phyloP scores from a whole-genome alignment of 208 protist genomes.

The Crithidia brevicula region DNA sequence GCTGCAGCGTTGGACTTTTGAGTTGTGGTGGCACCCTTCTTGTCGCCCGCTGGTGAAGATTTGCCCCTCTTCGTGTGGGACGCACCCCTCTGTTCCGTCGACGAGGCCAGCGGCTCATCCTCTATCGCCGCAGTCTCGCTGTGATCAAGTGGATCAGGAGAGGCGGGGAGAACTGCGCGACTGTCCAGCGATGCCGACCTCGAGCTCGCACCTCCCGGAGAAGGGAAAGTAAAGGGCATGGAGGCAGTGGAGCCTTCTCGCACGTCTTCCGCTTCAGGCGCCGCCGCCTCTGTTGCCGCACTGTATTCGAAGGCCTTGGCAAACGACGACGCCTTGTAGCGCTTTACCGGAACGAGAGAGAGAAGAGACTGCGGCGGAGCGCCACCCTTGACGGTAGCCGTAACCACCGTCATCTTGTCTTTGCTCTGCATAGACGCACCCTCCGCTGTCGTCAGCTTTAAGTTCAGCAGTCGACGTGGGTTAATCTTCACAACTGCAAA shows the following conservation, averaged over 20 bases:
- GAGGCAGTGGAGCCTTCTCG: conserved; percentile 7
- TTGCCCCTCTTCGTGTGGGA: background rate
- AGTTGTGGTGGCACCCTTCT: too few relatives aligned
- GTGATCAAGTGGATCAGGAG: background rate
- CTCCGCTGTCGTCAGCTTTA: conserved; percentile 2
- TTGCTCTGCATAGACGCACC: conserved; percentile 4
- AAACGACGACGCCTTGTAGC: conserved; percentile 14
- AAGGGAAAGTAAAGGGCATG: conserved; percentile 17
- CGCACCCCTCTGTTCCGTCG: too few relatives aligned
- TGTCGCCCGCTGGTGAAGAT: background rate
- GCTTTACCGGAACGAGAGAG: conserved; percentile 18
- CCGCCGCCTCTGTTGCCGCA: background rate
- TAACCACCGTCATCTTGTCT: background rate
- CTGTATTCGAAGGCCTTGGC: conserved; percentile 26
- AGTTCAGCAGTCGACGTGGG: conserved; percentile 19
- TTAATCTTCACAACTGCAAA: conserved; percentile 20
- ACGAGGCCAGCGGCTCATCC: too few relatives aligned
- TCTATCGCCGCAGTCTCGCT: background rate
- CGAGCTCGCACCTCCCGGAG: background rate
- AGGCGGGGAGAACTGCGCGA: background rate
- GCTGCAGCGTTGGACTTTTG: too few relatives aligned
- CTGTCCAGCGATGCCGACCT: conserved; percentile 29
- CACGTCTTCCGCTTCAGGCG: background rate
- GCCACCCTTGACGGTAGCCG: conserved; percentile 3
- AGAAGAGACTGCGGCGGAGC: conserved; percentile 16